Evolutionary conservation across 2,329 filamentous ascomycete genomes (phyloP), one percentile per base, ranked within the genome.

Genomic region (Canariomyces notabilis): DNA sequence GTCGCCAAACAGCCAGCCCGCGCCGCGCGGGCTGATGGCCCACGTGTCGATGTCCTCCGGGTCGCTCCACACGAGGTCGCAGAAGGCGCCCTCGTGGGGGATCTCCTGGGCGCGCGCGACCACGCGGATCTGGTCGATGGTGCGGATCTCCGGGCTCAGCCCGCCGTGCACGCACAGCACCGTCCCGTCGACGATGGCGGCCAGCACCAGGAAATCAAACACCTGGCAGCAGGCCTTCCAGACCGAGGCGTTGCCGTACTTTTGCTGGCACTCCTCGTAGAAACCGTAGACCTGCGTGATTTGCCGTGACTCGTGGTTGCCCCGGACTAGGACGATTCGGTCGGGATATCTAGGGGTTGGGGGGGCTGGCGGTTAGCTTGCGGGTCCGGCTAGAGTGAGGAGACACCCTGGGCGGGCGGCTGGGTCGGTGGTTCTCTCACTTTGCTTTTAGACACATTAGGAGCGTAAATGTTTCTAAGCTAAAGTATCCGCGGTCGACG

Each of bases 161-260:
- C 87, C 93, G 59, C 93, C 93, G 67, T 98, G 93, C 23, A 98
- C 93, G 65, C 93, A 98, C 61, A 98, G 95, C 51, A 98, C 95
- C 63, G 96, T 89, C 60, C 96, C 87, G 63, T 98, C 94, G 59
- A 98, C 95, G 55, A 98, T 95, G 52, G 95, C 94, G 46, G 89
- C 93, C 18, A 98, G 77, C 2, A 94, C 95, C 22, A 98, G 80
- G 67, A 95, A 98, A 67, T 98, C 93, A 66, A 98, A 98, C 70
- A 98, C 95, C 65, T 98, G 93, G 54, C 93, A 98, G 67, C 96
- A 98, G 49, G 95, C 93, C 68, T 98, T 95, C 93, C 93, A 98
- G n/a, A 98, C 93, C 39, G 94, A 96, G 11, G 93, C 89, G 63
- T 96, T 97, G 62, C 93, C 93, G 65, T 98, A 98, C 69, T 98